Evolutionary conservation across 345 rosid species (phyloP).

Genomic region (Trapa incisa): DNA sequence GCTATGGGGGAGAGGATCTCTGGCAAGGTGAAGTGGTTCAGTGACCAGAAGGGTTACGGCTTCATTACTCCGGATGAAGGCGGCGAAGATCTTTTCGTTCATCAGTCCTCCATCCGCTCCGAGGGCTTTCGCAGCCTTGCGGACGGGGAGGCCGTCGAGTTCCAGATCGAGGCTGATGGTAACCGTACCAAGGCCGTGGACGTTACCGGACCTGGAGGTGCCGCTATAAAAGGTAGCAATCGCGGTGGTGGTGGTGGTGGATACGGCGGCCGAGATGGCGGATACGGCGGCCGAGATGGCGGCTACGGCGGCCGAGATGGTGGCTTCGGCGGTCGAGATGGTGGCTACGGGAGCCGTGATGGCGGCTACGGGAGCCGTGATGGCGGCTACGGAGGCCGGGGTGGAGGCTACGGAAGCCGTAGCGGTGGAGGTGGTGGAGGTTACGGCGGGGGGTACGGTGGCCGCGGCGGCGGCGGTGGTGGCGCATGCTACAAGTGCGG

Average conservation of each 20-base stretch:
- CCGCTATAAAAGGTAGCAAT: conserved; percentile 32
- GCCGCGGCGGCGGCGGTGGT: conserved; percentile 22
- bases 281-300: conserved; percentile 22
- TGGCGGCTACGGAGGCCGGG: conserved; percentile 36
- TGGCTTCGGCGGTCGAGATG: conserved; percentile 3
- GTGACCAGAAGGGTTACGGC: no score
- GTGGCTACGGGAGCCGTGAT: conserved; percentile 12
- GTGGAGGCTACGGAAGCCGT: conserved; percentile 23
- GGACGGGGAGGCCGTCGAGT: conserved; percentile 56
- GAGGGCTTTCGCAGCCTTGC: conserved; percentile 68
- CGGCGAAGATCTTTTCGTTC: conserved; percentile 19
- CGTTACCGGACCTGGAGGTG: conserved; percentile 60
- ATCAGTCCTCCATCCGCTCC: conserved; percentile 67
- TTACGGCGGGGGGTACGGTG: conserved; percentile 16
- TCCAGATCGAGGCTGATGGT: conserved; percentile 28
- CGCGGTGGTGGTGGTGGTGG: conserved; percentile 39
- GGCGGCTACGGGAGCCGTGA: conserved; percentile 34
- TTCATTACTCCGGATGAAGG: no score
- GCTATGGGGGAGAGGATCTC: conserved; percentile 49
- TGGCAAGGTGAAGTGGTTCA: no score
- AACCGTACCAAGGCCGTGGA: conserved; percentile 67
- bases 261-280: conserved; percentile 13
- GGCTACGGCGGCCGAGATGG: conserved; percentile 14
- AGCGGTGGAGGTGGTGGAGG: conserved; percentile 19
- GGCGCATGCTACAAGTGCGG: conserved; percentile 71